phyloP scores from a whole-genome alignment of 2,329 filamentous ascomycete genomes.

The Exophiala sp. region DNA sequence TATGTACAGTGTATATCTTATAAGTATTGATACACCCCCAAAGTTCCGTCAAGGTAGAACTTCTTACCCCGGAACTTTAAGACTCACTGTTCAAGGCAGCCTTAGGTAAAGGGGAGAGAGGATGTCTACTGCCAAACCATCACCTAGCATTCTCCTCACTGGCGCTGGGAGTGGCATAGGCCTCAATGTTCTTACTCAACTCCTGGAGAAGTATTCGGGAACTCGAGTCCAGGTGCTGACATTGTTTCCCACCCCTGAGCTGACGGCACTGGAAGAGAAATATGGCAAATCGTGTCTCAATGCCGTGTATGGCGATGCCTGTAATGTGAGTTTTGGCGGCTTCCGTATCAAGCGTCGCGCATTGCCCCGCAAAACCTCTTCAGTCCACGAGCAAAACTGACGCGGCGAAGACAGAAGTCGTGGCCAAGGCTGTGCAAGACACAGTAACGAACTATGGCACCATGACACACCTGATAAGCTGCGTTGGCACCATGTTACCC shows the following conservation, averaged over 20 bases:
- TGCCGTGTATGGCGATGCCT: slow-evolving; percentile 3
- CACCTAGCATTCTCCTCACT: not conserved
- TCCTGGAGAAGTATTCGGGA: not conserved
- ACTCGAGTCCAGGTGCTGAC: slow-evolving; percentile 4
- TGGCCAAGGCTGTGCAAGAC: slow-evolving; percentile 2
- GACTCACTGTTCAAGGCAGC: too few relatives aligned
- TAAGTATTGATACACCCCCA: not conserved
- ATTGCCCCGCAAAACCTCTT: not conserved
- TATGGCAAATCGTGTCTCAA: slow-evolving; percentile 1
- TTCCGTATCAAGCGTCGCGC: too few relatives aligned
- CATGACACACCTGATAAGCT: slow-evolving; percentile 7
- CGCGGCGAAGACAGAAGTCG: not conserved
- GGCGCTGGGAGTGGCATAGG: slow-evolving; percentile 48
- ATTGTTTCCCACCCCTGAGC: slow-evolving; percentile 1
- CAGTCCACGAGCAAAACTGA: not conserved
- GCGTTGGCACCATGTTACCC: slow-evolving; percentile 4
- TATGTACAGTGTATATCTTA: too few relatives aligned
- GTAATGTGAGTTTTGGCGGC: not conserved
- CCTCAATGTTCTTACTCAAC: slow-evolving; percentile 45
- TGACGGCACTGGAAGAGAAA: slow-evolving; percentile 1
- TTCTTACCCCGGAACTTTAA: too few relatives aligned
- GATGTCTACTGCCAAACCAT: not conserved
- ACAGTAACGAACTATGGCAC: slow-evolving; percentile 5
- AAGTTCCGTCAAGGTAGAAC: too few relatives aligned
- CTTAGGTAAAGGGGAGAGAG: too few relatives aligned